Conservation (phyloP, 1,284 basidiomycete species). For the Austroboletus niveus region DNA sequence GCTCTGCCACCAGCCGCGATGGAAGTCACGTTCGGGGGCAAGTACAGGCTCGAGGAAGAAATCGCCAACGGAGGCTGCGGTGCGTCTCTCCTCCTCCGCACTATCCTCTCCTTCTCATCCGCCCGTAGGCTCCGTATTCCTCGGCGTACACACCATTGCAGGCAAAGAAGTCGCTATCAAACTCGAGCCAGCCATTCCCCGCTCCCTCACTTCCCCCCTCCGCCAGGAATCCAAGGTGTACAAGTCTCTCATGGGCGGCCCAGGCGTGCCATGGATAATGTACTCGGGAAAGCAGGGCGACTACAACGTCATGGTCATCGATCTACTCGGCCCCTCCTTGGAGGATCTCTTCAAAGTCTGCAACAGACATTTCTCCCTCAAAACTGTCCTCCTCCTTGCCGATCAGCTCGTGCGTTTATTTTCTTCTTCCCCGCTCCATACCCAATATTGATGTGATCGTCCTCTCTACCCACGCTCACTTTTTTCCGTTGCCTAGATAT, state of each 20-base stretch:
- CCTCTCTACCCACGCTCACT: conserved; percentile 17
- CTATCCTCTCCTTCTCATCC: conserved; percentile 1
- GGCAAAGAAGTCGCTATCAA: conserved; percentile 98
- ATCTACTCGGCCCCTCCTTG: conserved; percentile 88
- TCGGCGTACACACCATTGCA: conserved; percentile 92
- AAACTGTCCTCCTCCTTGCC: conserved; percentile 88
- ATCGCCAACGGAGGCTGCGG: conserved; percentile 94
- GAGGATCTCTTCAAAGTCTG: conserved; percentile 97
- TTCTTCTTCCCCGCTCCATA: conserved; percentile 1
- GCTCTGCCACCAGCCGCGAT: conserved; percentile 35
- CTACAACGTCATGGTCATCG: conserved; percentile 97
- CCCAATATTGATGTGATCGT: conserved; percentile 7
- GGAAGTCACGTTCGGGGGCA: conserved; percentile 83
- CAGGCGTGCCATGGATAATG: conserved; percentile 92
- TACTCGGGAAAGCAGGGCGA: conserved; percentile 95
- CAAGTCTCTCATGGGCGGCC: conserved; percentile 90
- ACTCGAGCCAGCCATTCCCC: conserved; percentile 82
- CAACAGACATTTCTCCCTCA: conserved; percentile 88
- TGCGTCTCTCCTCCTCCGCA: conserved; percentile 37
- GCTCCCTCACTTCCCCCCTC: conserved; percentile 54
- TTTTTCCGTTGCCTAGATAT: conserved; percentile 47
- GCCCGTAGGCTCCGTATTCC: conserved; percentile 80
- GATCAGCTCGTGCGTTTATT: conserved; percentile 78
- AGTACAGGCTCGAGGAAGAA: conserved; percentile 92
- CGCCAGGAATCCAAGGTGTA: conserved; percentile 92